Conservation (phyloP, 2,329 filamentous ascomycete species). For the Neonectria ditissima region DNA sequence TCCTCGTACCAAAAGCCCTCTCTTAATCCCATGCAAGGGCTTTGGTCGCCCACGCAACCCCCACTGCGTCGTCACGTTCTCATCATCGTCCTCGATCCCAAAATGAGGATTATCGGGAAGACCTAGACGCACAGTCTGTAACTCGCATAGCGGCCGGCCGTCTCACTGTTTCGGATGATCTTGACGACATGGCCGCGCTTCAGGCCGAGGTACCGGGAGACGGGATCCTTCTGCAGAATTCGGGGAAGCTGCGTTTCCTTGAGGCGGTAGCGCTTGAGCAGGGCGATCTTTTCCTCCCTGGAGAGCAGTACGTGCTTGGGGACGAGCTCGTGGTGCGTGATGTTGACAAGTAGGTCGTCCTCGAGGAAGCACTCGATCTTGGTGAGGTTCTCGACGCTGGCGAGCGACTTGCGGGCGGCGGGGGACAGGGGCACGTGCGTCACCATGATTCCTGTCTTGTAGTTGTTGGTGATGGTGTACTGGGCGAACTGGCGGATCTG, state of each 20-base stretch:
- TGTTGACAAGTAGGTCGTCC: conserved; percentile 96
- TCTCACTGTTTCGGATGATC: conserved; percentile 96
- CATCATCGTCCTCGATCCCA: conserved; percentile 6
- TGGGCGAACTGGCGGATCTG: conserved; percentile 92
- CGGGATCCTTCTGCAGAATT: conserved; percentile 91
- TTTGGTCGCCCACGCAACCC: conserved; percentile 1
- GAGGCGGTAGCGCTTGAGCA: conserved; percentile 90
- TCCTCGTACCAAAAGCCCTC: conserved; percentile 39
- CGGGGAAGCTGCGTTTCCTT: conserved; percentile 98
- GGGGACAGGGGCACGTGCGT: conserved; percentile 85
- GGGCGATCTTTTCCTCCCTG: conserved; percentile 85
- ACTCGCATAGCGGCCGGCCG: conserved; percentile 94
- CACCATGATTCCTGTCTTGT: conserved; percentile 91
- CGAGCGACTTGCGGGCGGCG: conserved; percentile 88
- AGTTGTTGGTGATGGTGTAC: conserved; percentile 81
- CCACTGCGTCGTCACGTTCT: neutral
- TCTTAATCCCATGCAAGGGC: conserved; percentile 30
- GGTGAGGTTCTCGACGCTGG: conserved; percentile 78
- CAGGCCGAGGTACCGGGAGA: conserved; percentile 91
- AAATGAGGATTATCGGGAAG: neutral
- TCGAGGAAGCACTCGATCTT: conserved; percentile 96
- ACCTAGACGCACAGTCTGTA: conserved; percentile 78
- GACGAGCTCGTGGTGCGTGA: conserved; percentile 96
- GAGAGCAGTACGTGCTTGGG: conserved; percentile 93
- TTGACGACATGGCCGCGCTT: conserved; percentile 96